Percentiles rank a stretch among this genome's conserved stretches.
Evolutionary conservation across 306 rosid genomes (phyloP).

Genomic region (Potentilla sterilis): DNA sequence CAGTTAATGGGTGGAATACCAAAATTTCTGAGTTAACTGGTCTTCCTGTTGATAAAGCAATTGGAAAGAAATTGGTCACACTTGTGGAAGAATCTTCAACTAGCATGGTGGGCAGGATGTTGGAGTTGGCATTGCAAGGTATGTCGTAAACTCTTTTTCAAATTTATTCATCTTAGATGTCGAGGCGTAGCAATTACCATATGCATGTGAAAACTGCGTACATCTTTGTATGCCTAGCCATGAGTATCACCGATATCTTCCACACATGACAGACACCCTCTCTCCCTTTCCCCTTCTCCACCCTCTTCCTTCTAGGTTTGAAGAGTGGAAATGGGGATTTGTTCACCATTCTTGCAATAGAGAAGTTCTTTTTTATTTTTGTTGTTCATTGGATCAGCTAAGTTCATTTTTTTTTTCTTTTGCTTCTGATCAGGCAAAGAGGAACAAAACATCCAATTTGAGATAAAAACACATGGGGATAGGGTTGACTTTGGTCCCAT

Average conservation of each 20-base stretch:
- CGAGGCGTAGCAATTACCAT: slow-evolving; percentile 10
- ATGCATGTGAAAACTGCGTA: neutral
- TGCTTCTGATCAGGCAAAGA: slow-evolving; percentile 66
- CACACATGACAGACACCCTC: neutral
- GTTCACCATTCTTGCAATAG: neutral
- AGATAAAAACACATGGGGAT: slow-evolving; percentile 74
- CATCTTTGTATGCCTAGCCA: neutral
- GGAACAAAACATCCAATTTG: slow-evolving; percentile 86
- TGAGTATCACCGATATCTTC: slow-evolving; percentile 11
- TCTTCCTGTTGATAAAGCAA: slow-evolving; percentile 74
- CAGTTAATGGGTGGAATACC: slow-evolving; percentile 86
- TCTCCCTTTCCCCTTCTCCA: neutral
- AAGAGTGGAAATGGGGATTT: slow-evolving; percentile 3
- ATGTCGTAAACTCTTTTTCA: slow-evolving; percentile 14
- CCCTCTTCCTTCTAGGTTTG: neutral
- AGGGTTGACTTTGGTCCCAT: slow-evolving; percentile 66
- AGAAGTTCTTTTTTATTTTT: neutral
- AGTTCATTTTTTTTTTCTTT: slow-evolving; percentile 22
- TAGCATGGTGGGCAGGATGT: slow-evolving; percentile 58
- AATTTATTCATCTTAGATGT: slow-evolving; percentile 1
- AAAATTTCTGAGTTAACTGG: slow-evolving; percentile 91
- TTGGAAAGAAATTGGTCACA: slow-evolving; percentile 71
- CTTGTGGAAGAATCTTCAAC: slow-evolving; percentile 83
- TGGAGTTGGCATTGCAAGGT: slow-evolving; percentile 77
- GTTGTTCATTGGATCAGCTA: slow-evolving; percentile 8